phyloP scores from a whole-genome alignment of 192 early-diverging fungal species.

The Allomyces arbusculus region DNA sequence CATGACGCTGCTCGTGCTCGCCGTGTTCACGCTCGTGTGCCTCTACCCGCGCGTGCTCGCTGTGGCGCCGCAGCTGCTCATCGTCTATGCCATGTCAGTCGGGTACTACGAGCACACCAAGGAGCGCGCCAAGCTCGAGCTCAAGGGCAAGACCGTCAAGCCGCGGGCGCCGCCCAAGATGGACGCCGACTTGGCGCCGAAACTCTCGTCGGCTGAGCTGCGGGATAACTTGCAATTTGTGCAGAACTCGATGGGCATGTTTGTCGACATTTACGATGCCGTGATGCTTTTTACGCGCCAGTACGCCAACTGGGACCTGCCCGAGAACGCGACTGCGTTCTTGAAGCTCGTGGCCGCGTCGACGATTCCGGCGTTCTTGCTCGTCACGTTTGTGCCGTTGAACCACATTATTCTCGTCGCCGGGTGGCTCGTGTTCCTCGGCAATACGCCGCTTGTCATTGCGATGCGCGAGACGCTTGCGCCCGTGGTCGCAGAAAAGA shows the following conservation, averaged over 20 bases:
- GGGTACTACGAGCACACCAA: slow-evolving; percentile 19
- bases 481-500: slow-evolving; percentile 15
- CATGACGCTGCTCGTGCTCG: slow-evolving; percentile 5
- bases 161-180: not conserved
- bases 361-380: slow-evolving; percentile 1
- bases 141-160: not conserved
- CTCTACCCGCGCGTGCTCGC: slow-evolving; percentile 16
- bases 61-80: slow-evolving; percentile 14
- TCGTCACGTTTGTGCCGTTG: slow-evolving; percentile 3
- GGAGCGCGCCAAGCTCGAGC: slow-evolving; percentile 4
- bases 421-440: slow-evolving; percentile 18
- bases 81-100: slow-evolving; percentile 13
- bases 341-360: slow-evolving; percentile 3
- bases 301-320: not conserved
- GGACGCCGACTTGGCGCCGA: slow-evolving; percentile 1
- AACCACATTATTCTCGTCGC: slow-evolving; percentile 1
- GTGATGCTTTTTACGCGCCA: not conserved
- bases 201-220: slow-evolving; percentile 11
- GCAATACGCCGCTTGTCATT: slow-evolving; percentile 21
- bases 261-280: slow-evolving; percentile 3
- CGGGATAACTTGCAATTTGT: slow-evolving; percentile 26
- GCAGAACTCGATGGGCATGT: slow-evolving; percentile 28
- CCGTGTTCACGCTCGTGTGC: slow-evolving; percentile 3
- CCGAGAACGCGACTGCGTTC: slow-evolving; percentile 1
- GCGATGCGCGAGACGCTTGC: slow-evolving; percentile 17